These are phyloP conservation scores for Claviceps fusiformis DNA, from an alignment of 2,329 filamentous ascomycete species.

Conservation along the genomic window DNA sequence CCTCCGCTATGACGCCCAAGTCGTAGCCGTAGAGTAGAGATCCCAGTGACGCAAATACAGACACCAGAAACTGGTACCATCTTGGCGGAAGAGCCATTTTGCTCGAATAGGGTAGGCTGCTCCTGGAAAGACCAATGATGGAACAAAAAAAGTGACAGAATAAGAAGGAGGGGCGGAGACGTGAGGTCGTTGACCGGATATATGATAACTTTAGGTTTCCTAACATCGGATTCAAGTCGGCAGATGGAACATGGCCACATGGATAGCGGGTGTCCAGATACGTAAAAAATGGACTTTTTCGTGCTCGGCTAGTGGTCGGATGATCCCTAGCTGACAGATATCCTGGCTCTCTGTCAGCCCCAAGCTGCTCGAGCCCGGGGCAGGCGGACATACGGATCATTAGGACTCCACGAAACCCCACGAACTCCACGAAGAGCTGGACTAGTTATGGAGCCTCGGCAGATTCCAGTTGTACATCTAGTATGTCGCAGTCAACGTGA, in stretches of 20 bases:
- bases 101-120: not conserved
- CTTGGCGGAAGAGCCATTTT: not conserved
- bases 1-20: not conserved
- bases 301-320: not conserved
- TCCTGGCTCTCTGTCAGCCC: not conserved
- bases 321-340: not conserved
- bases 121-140: not conserved
- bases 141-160: not conserved
- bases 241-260: not conserved
- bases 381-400: no score
- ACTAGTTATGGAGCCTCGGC: not conserved
- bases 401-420: no score
- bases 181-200: not conserved
- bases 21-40: not conserved
- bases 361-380: not conserved
- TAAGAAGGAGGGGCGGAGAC: not conserved
- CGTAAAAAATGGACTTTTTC: not conserved
- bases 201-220: not conserved
- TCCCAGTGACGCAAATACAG: not conserved
- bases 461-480: not conserved
- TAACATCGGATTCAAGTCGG: not conserved
- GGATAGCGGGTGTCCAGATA: not conserved
- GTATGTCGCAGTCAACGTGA: no score
- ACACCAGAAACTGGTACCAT: not conserved
- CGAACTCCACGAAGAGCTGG: no score